These are phyloP conservation scores for Petrea volubilis DNA, from an alignment of 257 asterid genomes.

Conservation along the genomic window DNA sequence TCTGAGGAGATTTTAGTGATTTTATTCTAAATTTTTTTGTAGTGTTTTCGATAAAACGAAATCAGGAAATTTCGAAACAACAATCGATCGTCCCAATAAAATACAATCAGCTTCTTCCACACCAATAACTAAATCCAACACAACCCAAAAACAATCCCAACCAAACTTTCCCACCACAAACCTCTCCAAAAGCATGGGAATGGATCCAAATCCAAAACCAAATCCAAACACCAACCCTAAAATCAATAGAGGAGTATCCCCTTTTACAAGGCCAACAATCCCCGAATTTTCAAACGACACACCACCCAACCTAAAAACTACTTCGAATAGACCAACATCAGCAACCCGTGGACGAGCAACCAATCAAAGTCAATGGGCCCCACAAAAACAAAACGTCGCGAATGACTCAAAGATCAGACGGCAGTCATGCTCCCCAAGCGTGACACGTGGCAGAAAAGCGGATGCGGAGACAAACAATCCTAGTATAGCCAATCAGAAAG, in stretches of 20 bases:
- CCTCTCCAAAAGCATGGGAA: slow-evolving; percentile 37
- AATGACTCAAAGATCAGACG: slow-evolving; percentile 31
- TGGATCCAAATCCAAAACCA: slow-evolving; percentile 24
- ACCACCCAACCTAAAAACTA: slow-evolving; percentile 52
- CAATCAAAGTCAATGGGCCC: slow-evolving; percentile 17
- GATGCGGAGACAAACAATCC: slow-evolving; percentile 27
- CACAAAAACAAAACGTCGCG: slow-evolving; percentile 35
- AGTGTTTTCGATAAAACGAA: slow-evolving; percentile 31
- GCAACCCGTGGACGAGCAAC: slow-evolving; percentile 46
- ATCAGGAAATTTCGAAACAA: background rate
- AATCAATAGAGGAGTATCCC: slow-evolving; percentile 45
- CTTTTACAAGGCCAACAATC: slow-evolving; percentile 31
- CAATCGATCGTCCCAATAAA: too few relatives aligned
- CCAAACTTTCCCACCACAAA: slow-evolving; percentile 33
- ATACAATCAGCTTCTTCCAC: background rate
- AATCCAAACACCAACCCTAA: slow-evolving; percentile 26
- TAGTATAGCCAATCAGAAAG: slow-evolving; percentile 1
- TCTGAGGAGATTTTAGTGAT: too few relatives aligned
- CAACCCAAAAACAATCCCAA: slow-evolving; percentile 2
- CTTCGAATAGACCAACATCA: slow-evolving; percentile 49
- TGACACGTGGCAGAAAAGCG: slow-evolving; percentile 45
- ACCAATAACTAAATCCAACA: slow-evolving; percentile 6
- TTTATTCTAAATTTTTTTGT: too few relatives aligned
- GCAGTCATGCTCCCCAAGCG: slow-evolving; percentile 67
- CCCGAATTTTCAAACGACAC: slow-evolving; percentile 40